A percentile compares a stretch with the other conserved stretches of the same genome.
Evolutionary conservation across 176 grass and related monocot genomes (phyloP).

Genomic region (Olyra latifolia): DNA sequence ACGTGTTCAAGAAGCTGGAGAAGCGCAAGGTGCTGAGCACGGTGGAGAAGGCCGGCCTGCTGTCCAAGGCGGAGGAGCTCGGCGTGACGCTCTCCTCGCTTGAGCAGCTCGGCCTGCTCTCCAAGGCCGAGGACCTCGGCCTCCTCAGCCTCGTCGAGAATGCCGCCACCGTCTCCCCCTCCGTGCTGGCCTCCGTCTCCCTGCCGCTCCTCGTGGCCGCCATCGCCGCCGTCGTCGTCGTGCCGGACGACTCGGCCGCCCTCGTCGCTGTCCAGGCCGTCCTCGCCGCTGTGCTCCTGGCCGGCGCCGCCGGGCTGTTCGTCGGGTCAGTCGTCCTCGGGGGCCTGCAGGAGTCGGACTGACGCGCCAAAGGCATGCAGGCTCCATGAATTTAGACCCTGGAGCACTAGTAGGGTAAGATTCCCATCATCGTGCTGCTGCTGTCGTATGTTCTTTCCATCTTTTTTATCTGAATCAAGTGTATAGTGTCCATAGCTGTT

Average conservation of each 20-base stretch:
- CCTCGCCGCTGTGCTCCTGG: constrained; percentile 47
- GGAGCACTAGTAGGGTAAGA: too few relatives aligned
- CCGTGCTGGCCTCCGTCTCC: constrained; percentile 77
- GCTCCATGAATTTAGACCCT: too few relatives aligned
- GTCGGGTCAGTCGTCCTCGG: constrained; percentile 76
- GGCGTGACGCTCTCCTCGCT: constrained; percentile 87
- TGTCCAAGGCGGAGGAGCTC: constrained; percentile 91
- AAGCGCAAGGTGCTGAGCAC: constrained; percentile 83
- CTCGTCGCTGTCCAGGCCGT: constrained; percentile 61
- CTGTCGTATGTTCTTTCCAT: too few relatives aligned
- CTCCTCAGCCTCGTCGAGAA: constrained; percentile 93
- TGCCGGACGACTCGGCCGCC: constrained; percentile 80
- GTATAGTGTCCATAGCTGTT: too few relatives aligned
- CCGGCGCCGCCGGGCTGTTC: constrained; percentile 67
- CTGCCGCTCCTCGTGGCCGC: constrained; percentile 81
- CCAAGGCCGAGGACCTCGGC: constrained; percentile 90
- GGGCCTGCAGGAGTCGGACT: constrained; percentile 82
- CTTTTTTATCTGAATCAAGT: too few relatives aligned
- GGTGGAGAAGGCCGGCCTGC: constrained; percentile 87
- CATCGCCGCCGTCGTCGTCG: constrained; percentile 59
- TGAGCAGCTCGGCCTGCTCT: constrained; percentile 68
- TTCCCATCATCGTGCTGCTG: too few relatives aligned
- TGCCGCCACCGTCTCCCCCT: constrained; percentile 56
- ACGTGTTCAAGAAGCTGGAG: constrained; percentile 93
- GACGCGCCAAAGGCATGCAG: neutral